Base-by-base conservation (phyloP, 2,329 filamentous ascomycete genomes). In the Grosmannia clavigera region DNA sequence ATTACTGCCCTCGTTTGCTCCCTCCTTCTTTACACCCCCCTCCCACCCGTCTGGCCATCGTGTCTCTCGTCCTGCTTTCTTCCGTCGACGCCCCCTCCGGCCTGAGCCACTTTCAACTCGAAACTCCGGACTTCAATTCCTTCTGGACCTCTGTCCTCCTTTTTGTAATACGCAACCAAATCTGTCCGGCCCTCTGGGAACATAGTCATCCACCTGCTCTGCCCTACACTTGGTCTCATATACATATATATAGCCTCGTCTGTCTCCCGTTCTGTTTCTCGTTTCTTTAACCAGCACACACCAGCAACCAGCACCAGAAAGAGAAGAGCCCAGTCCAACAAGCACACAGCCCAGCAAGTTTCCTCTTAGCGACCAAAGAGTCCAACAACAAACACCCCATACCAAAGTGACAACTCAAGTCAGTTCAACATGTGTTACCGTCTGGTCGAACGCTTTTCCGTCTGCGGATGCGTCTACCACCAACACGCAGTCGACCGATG, bases 401-500 rank as follows among this genome's bases (percentile, higher is more conserved):
- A 50, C 19, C 3, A 51, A 25, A 11, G 12, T 5, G 6, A 51
- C 22, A 25, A 11, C 56, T 9, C 43, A 12, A 25, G 16, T 5
- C 19, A 46, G 11, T 31, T 38, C 71, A 78, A 65, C 63, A 95
- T 96, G 91, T 96, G 91, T 70, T 92, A 90, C 69, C 88, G 92
- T 75, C 75, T 96, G 63, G 78, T 92, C 67, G 91, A 96, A 73
- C 81, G 89, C 61, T 96, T 91, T 77, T 85, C 90, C 60, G 88
- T 87, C 60, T 96, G 91, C 79, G 82, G 85, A 64, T 96, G 91
- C 74, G 80, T 92, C 67, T 95, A 96, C 78, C 90, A 92, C 77
- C 81, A 86, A 69, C 92, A 96, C 71, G 85, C 88, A 55, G 80
- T 96, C 67, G 91, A 96, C 69, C 87, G 88, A 62, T 96, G 91